Percentiles rank a stretch among this genome's conserved stretches.
These are phyloP conservation scores for Rhynchospora breviuscula DNA, from an alignment of 176 grass and related monocot species.

Conservation along the genomic window DNA sequence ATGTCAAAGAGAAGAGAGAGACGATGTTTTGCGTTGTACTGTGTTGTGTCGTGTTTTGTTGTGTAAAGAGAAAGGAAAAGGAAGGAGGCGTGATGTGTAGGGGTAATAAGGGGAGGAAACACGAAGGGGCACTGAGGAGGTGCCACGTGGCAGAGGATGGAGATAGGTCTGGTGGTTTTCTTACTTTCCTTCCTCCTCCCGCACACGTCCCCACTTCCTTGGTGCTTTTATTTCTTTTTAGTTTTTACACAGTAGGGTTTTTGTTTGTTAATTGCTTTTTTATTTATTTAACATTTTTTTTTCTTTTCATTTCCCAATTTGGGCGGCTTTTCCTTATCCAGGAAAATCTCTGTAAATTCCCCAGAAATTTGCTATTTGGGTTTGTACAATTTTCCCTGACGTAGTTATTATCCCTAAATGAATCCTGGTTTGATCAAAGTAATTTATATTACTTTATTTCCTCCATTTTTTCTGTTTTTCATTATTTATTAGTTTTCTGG, in stretches of 20 bases:
- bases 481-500: background rate
- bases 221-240: background rate
- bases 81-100: background rate
- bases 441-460: background rate
- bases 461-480: background rate
- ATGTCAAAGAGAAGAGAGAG: background rate
- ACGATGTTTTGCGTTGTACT: background rate
- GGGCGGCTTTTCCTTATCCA: background rate
- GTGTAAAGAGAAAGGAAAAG: background rate
- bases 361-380: background rate
- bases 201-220: background rate
- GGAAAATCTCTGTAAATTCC: background rate
- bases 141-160: slow-evolving; percentile 27
- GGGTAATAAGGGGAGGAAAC: background rate
- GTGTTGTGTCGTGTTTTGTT: background rate
- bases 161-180: slow-evolving; percentile 9
- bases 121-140: background rate
- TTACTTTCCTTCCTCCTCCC: background rate
- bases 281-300: background rate
- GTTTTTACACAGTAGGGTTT: slow-evolving; percentile 1
- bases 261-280: background rate
- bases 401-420: background rate
- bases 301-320: background rate
- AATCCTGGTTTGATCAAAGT: background rate
- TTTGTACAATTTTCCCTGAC: background rate